These are phyloP conservation scores for Saccharum spontaneum DNA, from an alignment of 176 grass and related monocot species.

Conservation along the genomic window DNA sequence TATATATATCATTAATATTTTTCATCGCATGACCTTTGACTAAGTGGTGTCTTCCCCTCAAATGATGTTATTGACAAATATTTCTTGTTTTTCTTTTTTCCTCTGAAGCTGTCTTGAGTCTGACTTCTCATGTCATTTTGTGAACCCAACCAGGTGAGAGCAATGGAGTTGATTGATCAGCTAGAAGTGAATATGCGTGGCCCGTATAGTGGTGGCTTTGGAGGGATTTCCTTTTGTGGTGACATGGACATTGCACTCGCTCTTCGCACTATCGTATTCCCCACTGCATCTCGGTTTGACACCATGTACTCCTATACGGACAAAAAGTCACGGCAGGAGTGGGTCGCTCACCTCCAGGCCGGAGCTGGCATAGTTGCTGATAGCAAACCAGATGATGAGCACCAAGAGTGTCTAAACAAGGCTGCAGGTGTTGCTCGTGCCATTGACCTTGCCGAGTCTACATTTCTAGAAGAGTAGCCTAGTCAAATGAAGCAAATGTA, in stretches of 20 bases:
- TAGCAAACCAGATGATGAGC: constrained; percentile 70
- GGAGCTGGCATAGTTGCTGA: constrained; percentile 80
- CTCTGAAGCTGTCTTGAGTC: neutral
- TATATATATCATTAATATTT: neutral
- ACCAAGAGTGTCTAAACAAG: constrained; percentile 82
- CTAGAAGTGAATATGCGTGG: constrained; percentile 73
- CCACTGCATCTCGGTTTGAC: constrained; percentile 41
- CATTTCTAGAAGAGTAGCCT: constrained; percentile 49
- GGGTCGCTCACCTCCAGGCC: constrained; percentile 81
- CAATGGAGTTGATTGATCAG: constrained; percentile 89
- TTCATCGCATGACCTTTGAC: neutral
- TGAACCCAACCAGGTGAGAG: constrained; percentile 60
- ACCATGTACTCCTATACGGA: constrained; percentile 59
- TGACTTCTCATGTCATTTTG: neutral
- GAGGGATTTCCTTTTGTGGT: constrained; percentile 64
- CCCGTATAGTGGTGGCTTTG: constrained; percentile 81
- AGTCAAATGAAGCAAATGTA: neutral
- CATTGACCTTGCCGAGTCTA: constrained; percentile 79
- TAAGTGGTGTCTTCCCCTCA: neutral
- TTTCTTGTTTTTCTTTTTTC: neutral
- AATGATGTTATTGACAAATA: neutral
- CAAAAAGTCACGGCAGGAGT: constrained; percentile 47
- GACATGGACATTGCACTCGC: constrained; percentile 85
- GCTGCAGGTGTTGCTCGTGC: constrained; percentile 59
- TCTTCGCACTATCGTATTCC: constrained; percentile 79